Conservation (phyloP, 495 filamentous ascomycete species). For the Durotheca rogersii region DNA sequence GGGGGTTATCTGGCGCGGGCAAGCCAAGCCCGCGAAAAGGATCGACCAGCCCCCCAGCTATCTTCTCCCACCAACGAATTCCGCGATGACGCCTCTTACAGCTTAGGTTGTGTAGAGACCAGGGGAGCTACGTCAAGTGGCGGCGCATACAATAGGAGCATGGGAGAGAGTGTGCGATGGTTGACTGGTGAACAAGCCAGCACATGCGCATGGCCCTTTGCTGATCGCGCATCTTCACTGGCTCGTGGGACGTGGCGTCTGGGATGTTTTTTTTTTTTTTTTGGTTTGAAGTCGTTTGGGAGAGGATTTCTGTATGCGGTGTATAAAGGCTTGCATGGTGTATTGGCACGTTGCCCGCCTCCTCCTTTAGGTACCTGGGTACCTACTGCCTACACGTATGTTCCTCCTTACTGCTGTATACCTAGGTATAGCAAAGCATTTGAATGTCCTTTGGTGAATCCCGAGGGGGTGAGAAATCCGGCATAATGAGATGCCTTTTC, state of each 20-base stretch:
- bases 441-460: too few species aligned
- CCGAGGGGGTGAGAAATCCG: too few species aligned
- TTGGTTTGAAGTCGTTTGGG: too few species aligned
- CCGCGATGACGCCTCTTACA: not conserved
- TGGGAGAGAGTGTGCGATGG: not conserved
- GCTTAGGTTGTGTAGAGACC: not conserved
- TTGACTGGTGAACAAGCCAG: too few species aligned
- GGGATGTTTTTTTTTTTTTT: not conserved
- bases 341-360: not conserved
- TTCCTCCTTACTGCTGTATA: too few species aligned
- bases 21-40: slow-evolving; percentile 14
- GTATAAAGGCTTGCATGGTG: too few species aligned
- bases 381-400: too few species aligned
- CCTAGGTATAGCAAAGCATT: too few species aligned
- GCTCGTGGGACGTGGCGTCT: too few species aligned
- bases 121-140: not conserved
- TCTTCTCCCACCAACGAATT: slow-evolving; percentile 1
- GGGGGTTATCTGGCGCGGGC: not conserved
- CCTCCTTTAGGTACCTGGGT: not conserved
- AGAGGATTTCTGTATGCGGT: too few species aligned
- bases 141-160: slow-evolving; percentile 3
- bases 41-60: slow-evolving; percentile 26
- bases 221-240: slow-evolving; percentile 18
- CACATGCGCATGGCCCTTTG: slow-evolving; percentile 9
- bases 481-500: too few species aligned